Evolutionary conservation across 2,329 filamentous ascomycete genomes (phyloP), one percentile per base, ranked within the genome.

Genomic region (Triangularia setosa): DNA sequence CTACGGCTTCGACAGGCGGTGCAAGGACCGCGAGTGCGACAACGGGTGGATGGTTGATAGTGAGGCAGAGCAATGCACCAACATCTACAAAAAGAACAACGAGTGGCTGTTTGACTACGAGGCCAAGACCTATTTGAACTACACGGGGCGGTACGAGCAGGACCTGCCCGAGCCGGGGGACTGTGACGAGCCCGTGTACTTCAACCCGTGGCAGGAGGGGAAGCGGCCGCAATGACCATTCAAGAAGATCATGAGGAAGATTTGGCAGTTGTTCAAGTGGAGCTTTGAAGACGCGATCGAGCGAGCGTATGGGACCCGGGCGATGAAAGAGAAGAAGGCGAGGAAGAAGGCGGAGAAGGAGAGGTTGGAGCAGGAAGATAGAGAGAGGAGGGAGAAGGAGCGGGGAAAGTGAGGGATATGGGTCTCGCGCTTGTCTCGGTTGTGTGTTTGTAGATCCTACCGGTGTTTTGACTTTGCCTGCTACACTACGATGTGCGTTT

Each of bases 281-380:
- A 89, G 77, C 71, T 90, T 90, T 30, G 87, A 89, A 23, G 87
- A 73, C 0, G 84, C 81, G 70, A 90, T 87, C 65, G 88, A 88
- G 16, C 89, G 77, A 1, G 87, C 79, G 72, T 91, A 91, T 1
- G 86, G 87, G 40, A 90, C 80, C 77, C 90, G 91, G 77, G 91
- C 91, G 64, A 91, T 81, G 8, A 73, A 71, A 8, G 85, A 78
- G 9, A 83, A 78, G 3, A 84, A 76, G 40, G n/a, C 2, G 79
- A 90, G 84, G 28, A 80, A 65, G 30, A 73, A 60, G 60, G 69
- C 66, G 55, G 79, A 56, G 56, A 72, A 67, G 33, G 75, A 68
- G 40, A 72, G 71, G 60, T 72, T 73, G 63, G 84, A 81, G 73
- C 82, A 84, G n/a, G 83, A 82, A 71, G 83, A 83, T 64, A 70